phyloP scores from a whole-genome alignment of 2,329 filamentous ascomycete genomes.

The Delphinella strobiligena region DNA sequence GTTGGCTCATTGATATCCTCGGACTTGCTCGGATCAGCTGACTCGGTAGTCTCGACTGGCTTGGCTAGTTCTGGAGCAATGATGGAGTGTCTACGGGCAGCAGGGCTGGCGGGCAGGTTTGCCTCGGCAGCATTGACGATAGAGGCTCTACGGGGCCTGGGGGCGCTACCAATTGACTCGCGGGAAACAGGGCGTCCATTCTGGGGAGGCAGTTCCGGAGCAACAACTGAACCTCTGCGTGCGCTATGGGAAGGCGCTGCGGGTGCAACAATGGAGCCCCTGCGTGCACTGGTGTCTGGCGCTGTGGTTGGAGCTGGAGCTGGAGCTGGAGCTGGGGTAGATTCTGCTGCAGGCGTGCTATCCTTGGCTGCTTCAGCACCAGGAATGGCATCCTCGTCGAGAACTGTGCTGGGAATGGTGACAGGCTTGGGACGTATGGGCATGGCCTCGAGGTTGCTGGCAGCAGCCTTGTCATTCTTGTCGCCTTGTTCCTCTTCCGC shows the following conservation, averaged over 20 bases:
- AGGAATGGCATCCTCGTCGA: too few species aligned
- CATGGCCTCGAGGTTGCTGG: constrained; percentile 2
- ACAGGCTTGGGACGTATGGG: constrained; percentile 5
- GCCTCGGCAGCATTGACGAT: background rate
- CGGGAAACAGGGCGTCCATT: background rate
- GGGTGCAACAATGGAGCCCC: background rate
- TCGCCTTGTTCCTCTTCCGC: constrained; percentile 28
- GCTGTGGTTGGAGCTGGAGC: constrained; percentile 8
- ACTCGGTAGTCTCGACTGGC: background rate
- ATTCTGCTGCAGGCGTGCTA: background rate
- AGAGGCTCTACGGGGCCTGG: background rate
- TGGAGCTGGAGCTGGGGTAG: background rate
- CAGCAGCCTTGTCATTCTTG: constrained; percentile 20
- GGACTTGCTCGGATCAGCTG: too few species aligned
- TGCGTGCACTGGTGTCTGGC: constrained; percentile 7
- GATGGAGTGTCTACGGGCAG: constrained; percentile 2
- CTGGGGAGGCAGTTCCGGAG: too few species aligned
- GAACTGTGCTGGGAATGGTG: constrained; percentile 10
- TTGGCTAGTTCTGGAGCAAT: background rate
- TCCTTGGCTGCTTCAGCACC: constrained; percentile 3
- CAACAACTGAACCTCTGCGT: constrained; percentile 6
- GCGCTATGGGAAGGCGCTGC: constrained; percentile 7
- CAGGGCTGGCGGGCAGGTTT: background rate
- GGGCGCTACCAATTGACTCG: background rate
- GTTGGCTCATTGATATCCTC: too few species aligned